phyloP scores from a whole-genome alignment of 495 filamentous ascomycete species.

The Penicillium pulvis region DNA sequence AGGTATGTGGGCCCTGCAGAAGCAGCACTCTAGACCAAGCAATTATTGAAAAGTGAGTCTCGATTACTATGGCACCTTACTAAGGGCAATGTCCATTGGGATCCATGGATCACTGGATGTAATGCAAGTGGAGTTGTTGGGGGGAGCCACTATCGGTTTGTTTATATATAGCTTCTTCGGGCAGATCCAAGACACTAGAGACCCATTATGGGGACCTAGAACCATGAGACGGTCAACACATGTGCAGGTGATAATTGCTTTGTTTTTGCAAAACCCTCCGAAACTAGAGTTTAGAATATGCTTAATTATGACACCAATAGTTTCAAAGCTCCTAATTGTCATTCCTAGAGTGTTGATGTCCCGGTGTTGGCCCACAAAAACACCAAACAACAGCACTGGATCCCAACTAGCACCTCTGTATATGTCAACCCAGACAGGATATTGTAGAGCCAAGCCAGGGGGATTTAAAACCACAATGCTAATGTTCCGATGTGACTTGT shows the following conservation, averaged over 20 bases:
- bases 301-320: background rate
- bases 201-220: background rate
- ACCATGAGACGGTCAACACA: background rate
- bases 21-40: no score
- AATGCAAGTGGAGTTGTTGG: background rate
- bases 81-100: background rate
- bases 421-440: background rate
- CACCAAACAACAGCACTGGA: no score
- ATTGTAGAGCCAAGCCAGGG: slow-evolving; percentile 1
- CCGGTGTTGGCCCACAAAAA: no score
- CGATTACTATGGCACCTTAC: background rate
- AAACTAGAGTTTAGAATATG: background rate
- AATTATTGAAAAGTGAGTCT: no score
- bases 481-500: slow-evolving; percentile 19
- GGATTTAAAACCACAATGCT: background rate
- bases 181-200: slow-evolving; percentile 7
- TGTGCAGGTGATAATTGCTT: slow-evolving; percentile 11
- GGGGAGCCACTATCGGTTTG: slow-evolving; percentile 6
- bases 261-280: slow-evolving; percentile 1
- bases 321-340: no score
- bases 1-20: no score
- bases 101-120: background rate
- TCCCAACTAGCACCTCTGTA: background rate
- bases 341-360: background rate
- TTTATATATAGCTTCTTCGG: slow-evolving; percentile 11